phyloP scores from a whole-genome alignment of 306 rosid species.

The Lablab purpureus region DNA sequence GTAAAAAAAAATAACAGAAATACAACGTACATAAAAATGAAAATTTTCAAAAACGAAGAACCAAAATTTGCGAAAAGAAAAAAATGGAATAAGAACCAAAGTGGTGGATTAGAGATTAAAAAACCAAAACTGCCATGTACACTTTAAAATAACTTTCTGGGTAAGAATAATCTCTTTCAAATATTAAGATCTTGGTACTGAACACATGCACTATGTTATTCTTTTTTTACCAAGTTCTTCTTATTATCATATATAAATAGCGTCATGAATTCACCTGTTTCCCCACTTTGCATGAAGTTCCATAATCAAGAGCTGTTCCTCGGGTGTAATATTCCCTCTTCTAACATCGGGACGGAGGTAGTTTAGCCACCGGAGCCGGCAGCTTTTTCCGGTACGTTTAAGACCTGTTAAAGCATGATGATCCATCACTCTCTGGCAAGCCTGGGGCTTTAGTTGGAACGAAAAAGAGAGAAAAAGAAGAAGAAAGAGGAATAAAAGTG shows the following conservation, averaged over 20 bases:
- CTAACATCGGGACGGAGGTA: slow-evolving; percentile 97
- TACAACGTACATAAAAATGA: no score
- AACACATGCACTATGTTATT: background rate
- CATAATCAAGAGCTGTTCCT: slow-evolving; percentile 94
- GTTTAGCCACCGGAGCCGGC: slow-evolving; percentile 96
- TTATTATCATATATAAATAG: background rate
- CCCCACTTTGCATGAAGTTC: slow-evolving; percentile 99
- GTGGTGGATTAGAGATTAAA: no score
- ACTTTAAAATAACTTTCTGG: background rate
- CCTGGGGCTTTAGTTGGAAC: slow-evolving; percentile 5
- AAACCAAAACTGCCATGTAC: no score
- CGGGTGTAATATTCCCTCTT: slow-evolving; percentile 93
- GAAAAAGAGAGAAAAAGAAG: background rate
- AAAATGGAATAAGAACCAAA: no score
- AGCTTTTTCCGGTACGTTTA: slow-evolving; percentile 96
- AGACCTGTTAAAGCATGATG: slow-evolving; percentile 58
- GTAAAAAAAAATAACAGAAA: no score
- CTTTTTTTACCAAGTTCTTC: background rate
- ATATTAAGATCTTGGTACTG: background rate
- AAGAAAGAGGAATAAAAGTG: background rate
- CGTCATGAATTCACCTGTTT: slow-evolving; percentile 66
- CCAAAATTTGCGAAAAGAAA: no score
- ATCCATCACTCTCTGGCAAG: background rate
- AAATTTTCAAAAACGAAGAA: no score
- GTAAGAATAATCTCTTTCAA: background rate